A percentile compares a stretch with the other conserved stretches of the same genome.
Evolutionary conservation across 1,139 yeast species (phyloP).

Genomic region (Yamadazyma trypodendri): DNA sequence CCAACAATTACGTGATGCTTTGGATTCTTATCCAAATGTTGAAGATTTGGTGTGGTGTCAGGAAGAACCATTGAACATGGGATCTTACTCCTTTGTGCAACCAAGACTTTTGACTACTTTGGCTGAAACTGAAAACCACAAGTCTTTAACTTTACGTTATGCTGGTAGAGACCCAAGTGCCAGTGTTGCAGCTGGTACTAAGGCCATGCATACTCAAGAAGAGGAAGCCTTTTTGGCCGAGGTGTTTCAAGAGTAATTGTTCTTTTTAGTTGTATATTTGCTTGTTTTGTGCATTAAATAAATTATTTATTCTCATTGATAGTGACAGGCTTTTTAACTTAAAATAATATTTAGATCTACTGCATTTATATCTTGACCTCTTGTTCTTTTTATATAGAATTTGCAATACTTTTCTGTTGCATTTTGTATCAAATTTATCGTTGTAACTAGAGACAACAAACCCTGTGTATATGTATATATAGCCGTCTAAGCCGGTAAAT

Average conservation of each 20-base stretch:
- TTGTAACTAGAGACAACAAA: no score
- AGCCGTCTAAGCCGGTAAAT: no score
- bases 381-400: no score
- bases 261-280: conserved; percentile 2
- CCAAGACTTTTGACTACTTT: conserved; percentile 82
- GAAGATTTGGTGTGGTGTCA: conserved; percentile 96
- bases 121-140: conserved; percentile 69
- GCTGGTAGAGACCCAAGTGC: conserved; percentile 99
- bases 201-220: conserved; percentile 83
- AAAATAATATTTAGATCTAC: no score
- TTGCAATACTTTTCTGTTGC: no score
- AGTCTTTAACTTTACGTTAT: conserved; percentile 64
- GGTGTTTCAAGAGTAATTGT: conserved; percentile 48
- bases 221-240: conserved; percentile 84
- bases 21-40: conserved; percentile 76
- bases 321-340: no score
- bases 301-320: conserved; percentile 5
- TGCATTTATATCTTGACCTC: no score
- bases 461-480: no score
- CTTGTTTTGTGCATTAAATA: conserved; percentile 5
- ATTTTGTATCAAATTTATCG: no score
- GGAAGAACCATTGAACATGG: conserved; percentile 99
- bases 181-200: conserved; percentile 96
- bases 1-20: conserved; percentile 84
- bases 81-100: conserved; percentile 73